phyloP scores from a whole-genome alignment of 192 early-diverging fungal species.

The Coemansia sp. region DNA sequence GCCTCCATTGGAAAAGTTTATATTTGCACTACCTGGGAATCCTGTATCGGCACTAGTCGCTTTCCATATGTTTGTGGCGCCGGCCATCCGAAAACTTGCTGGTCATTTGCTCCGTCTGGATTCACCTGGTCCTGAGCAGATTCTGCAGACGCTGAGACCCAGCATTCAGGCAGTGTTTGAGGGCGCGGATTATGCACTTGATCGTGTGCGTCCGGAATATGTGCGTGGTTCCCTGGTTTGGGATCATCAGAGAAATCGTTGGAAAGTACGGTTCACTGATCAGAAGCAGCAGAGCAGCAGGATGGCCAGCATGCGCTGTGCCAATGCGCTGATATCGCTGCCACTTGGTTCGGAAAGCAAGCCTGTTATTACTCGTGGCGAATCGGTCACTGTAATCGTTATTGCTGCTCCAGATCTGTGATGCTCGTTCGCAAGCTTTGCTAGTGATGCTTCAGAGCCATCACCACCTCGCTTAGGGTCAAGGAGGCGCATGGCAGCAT shows the following conservation, averaged over 20 bases:
- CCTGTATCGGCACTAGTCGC: slow-evolving; percentile 89
- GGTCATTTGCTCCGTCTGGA: slow-evolving; percentile 51
- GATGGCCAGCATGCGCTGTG: slow-evolving; percentile 70
- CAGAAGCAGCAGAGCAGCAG: slow-evolving; percentile 78
- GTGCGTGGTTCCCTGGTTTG: slow-evolving; percentile 30
- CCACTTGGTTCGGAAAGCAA: slow-evolving; percentile 54
- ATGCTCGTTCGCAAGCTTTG: neutral
- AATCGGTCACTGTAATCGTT: slow-evolving; percentile 24
- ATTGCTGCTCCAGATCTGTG: slow-evolving; percentile 23
- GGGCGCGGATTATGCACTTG: slow-evolving; percentile 53
- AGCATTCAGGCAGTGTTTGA: slow-evolving; percentile 72
- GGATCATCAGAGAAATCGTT: slow-evolving; percentile 10
- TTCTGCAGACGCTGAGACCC: slow-evolving; percentile 49
- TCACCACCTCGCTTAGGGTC: too few species aligned
- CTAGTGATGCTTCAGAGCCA: too few species aligned
- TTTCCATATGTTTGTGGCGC: slow-evolving; percentile 87
- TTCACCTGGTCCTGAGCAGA: neutral
- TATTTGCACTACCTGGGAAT: slow-evolving; percentile 94
- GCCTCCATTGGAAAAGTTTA: slow-evolving; percentile 41
- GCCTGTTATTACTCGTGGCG: slow-evolving; percentile 10
- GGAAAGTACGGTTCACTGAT: slow-evolving; percentile 59
- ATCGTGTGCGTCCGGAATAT: slow-evolving; percentile 38
- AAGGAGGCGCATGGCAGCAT: neutral
- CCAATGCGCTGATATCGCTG: slow-evolving; percentile 78
- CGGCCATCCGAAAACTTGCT: slow-evolving; percentile 76